Evolutionary conservation across 805 yeast species (phyloP).

Genomic region (Spathaspora sp.): DNA sequence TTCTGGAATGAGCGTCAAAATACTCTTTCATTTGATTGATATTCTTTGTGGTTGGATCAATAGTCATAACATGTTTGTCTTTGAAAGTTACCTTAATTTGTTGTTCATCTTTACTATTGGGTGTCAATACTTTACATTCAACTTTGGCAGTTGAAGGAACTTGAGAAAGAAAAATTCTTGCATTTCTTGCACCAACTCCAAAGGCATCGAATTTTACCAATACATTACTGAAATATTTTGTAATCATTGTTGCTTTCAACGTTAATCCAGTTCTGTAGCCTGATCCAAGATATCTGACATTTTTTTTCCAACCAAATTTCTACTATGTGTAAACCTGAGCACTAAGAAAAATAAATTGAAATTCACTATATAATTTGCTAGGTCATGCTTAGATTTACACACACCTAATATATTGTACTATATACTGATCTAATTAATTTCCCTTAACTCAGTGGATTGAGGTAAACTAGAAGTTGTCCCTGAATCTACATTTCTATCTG

Average conservation of each 20-base stretch:
- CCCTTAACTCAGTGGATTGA: background rate
- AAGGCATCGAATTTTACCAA: slow-evolving; percentile 77
- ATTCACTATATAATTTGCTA: background rate
- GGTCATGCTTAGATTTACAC: background rate
- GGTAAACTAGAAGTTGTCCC: background rate
- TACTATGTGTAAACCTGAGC: background rate
- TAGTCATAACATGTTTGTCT: slow-evolving; percentile 68
- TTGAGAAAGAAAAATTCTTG: slow-evolving; percentile 73
- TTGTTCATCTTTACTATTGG: slow-evolving; percentile 46
- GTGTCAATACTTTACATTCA: slow-evolving; percentile 57
- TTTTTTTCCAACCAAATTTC: background rate
- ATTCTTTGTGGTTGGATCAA: slow-evolving; percentile 56
- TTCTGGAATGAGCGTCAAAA: slow-evolving; percentile 81
- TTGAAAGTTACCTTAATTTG: slow-evolving; percentile 70
- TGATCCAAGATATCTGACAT: background rate
- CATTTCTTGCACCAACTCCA: slow-evolving; percentile 68
- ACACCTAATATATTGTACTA: background rate
- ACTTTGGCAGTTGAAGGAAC: slow-evolving; percentile 76
- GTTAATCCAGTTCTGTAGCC: no score
- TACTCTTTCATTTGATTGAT: slow-evolving; percentile 61
- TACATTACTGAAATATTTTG: slow-evolving; percentile 81
- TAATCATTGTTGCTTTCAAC: slow-evolving; percentile 55
- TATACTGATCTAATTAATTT: background rate
- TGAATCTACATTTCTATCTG: background rate
- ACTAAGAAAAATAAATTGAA: background rate